phyloP scores from a whole-genome alignment of 129 eudicot genomes.

The Oenanthe sinensis region DNA sequence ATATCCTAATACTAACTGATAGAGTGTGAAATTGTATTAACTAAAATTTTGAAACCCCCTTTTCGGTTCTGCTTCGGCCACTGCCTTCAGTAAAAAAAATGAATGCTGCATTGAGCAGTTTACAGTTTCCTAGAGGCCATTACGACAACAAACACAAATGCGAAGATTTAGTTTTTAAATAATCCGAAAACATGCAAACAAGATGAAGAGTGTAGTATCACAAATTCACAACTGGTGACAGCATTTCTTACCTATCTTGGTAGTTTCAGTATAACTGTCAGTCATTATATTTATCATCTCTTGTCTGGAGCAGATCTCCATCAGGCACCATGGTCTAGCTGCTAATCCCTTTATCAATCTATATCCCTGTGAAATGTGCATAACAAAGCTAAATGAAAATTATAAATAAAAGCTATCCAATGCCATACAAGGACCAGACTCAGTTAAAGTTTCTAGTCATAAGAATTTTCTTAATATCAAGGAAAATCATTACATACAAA shows the following conservation, averaged over 20 bases:
- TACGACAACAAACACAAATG: neutral
- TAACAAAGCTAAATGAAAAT: neutral
- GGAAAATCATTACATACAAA: neutral
- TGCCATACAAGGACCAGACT: neutral
- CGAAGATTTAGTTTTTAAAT: neutral
- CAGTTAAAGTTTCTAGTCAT: neutral
- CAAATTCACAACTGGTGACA: neutral
- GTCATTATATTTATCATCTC: conserved; percentile 66
- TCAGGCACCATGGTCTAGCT: conserved; percentile 79
- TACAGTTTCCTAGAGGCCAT: neutral
- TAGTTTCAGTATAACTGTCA: conserved; percentile 56
- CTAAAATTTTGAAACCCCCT: neutral
- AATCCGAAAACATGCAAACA: conserved; percentile 1
- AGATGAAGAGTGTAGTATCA: neutral
- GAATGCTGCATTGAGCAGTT: neutral
- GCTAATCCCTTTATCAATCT: conserved; percentile 67
- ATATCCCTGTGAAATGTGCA: conserved; percentile 47
- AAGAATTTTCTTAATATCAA: neutral
- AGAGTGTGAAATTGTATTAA: neutral
- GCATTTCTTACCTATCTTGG: conserved; percentile 53
- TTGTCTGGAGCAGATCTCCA: conserved; percentile 76
- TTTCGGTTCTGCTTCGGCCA: neutral
- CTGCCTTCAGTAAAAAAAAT: too few relatives aligned
- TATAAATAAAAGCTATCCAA: neutral
- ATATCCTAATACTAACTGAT: neutral